phyloP scores from a whole-genome alignment of 352 stramenopile genomes.

The Phytophthora podocarpi region DNA sequence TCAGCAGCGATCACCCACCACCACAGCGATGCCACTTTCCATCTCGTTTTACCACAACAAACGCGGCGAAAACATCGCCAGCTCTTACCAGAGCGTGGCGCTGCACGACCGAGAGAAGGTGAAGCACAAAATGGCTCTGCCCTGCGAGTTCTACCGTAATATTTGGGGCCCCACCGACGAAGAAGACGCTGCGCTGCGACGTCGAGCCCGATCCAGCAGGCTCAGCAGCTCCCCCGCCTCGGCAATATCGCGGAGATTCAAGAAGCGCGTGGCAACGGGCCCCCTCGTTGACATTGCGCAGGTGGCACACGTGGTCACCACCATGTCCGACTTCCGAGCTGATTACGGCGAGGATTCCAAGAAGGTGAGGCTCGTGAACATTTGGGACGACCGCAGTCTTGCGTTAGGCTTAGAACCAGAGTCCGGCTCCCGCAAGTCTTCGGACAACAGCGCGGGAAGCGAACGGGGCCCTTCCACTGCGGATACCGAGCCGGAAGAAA shows the following conservation, averaged over 20 bases:
- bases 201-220: conserved; percentile 28
- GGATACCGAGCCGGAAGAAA: conserved; percentile 43
- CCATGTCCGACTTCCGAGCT: conserved; percentile 66
- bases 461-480: conserved; percentile 33
- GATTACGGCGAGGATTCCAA: conserved; percentile 56
- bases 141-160: conserved; percentile 64
- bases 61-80: conserved; percentile 18
- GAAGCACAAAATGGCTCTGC: conserved; percentile 41
- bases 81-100: conserved; percentile 42
- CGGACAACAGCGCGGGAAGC: conserved; percentile 5
- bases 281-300: conserved; percentile 72
- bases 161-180: conserved; percentile 51
- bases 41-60: conserved; percentile 57
- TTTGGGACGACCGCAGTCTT: conserved; percentile 56
- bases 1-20: too few species aligned
- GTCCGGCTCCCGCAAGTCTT: neutral
- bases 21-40: conserved; percentile 47
- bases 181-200: conserved; percentile 29
- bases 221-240: conserved; percentile 22
- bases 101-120: conserved; percentile 42
- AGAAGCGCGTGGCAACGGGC: conserved; percentile 41
- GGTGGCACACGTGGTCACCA: conserved; percentile 74
- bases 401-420: conserved; percentile 25
- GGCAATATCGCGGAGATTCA: conserved; percentile 29
- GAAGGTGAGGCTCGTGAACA: conserved; percentile 41